Evolutionary conservation across 2,329 filamentous ascomycete genomes (phyloP).

Genomic region (Pseudocercospora ulei): DNA sequence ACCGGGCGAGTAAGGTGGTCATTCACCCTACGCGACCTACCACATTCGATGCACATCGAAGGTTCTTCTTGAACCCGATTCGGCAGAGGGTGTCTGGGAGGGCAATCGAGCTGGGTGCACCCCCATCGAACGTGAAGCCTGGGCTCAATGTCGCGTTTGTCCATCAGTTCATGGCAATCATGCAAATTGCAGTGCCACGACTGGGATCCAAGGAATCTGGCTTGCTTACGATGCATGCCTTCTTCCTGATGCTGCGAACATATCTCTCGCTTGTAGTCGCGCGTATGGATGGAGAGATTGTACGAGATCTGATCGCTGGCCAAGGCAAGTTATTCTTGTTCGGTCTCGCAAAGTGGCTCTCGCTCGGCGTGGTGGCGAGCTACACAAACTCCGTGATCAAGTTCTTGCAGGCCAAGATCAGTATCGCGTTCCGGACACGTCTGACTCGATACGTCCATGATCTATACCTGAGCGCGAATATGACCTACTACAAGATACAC

Average conservation of each 20-base stretch:
- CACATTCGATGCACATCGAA: slow-evolving; percentile 90
- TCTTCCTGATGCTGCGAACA: slow-evolving; percentile 82
- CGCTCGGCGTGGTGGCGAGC: slow-evolving; percentile 81
- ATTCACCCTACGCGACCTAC: slow-evolving; percentile 83
- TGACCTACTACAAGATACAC: slow-evolving; percentile 91
- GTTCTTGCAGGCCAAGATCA: slow-evolving; percentile 93
- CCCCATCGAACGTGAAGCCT: slow-evolving; percentile 81
- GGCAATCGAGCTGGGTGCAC: slow-evolving; percentile 45
- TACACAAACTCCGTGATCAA: slow-evolving; percentile 99
- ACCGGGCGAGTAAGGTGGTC: slow-evolving; percentile 77
- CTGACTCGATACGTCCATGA: slow-evolving; percentile 96
- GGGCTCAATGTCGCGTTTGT: slow-evolving; percentile 91
- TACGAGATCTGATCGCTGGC: slow-evolving; percentile 88
- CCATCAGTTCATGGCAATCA: slow-evolving; percentile 88
- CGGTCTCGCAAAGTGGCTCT: slow-evolving; percentile 91
- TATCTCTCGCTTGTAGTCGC: slow-evolving; percentile 92
- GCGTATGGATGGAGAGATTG: slow-evolving; percentile 87
- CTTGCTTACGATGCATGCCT: slow-evolving; percentile 73
- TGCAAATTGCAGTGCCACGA: slow-evolving; percentile 95
- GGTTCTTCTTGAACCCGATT: slow-evolving; percentile 85
- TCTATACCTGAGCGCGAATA: slow-evolving; percentile 83
- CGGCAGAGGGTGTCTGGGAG: slow-evolving; percentile 59
- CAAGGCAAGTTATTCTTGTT: slow-evolving; percentile 79
- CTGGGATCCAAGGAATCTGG: slow-evolving; percentile 96
- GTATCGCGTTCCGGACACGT: slow-evolving; percentile 91